Percentiles rank a stretch among this genome's conserved stretches.
Conservation (phyloP, 441 rosid genomes). For the Pelargonium citronellum region DNA sequence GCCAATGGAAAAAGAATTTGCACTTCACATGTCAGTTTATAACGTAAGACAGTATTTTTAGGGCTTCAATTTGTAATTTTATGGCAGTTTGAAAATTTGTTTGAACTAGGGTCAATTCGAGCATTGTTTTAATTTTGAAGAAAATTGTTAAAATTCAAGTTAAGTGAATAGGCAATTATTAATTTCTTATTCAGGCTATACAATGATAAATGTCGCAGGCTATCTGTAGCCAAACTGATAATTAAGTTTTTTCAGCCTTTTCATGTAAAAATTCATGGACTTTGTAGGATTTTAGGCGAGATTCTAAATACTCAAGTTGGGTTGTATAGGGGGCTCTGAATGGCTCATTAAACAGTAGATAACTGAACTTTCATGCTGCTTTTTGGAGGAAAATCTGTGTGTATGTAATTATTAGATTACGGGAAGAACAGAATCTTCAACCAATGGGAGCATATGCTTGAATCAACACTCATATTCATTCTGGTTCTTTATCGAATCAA, state of each 20-base stretch:
- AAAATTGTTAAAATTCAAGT: not conserved
- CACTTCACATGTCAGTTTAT: not conserved
- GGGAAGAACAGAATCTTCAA: not conserved
- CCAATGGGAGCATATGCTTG: not conserved
- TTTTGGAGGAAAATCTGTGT: not conserved
- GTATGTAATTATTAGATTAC: not conserved
- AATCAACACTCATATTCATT: no score
- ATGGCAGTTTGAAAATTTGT: constrained; percentile 11
- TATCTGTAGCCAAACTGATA: not conserved
- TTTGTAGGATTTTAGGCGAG: not conserved
- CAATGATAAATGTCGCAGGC: not conserved
- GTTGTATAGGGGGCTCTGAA: not conserved
- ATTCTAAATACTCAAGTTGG: not conserved
- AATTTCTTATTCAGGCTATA: not conserved
- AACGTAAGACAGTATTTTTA: not conserved
- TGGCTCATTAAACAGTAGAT: not conserved
- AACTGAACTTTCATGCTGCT: not conserved
- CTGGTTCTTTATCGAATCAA: no score
- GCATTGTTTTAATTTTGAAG: not conserved
- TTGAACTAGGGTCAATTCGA: constrained; percentile 33
- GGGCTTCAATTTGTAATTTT: not conserved
- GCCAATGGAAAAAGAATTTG: not conserved
- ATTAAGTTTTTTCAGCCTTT: not conserved
- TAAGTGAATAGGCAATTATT: not conserved
- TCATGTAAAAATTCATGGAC: not conserved